A percentile compares a stretch with the other conserved stretches of the same genome.
These are phyloP conservation scores for Moesziomyces sp. DNA, from an alignment of 1,284 basidiomycete species.

Conservation along the genomic window DNA sequence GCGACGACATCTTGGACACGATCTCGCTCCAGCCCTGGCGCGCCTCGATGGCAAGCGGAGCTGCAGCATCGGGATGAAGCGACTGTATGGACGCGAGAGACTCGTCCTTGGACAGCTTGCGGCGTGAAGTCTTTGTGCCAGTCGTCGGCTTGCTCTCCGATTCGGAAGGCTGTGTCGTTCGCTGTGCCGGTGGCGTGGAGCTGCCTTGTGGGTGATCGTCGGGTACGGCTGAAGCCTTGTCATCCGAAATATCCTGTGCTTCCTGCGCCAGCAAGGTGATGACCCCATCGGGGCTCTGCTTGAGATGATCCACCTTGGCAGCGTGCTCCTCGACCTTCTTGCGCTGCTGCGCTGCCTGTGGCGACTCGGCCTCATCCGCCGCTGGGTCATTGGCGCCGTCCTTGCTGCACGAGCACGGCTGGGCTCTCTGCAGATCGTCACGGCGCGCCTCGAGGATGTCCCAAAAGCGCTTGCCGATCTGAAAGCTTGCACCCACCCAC, in stretches of 20 bases:
- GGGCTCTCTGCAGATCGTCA: constrained; percentile 19
- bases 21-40: constrained; percentile 57
- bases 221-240: constrained; percentile 28
- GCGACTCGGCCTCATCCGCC: background rate
- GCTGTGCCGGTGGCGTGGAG: too few species aligned
- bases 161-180: background rate
- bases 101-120: constrained; percentile 20
- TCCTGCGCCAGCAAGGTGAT: constrained; percentile 38
- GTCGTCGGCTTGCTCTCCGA: background rate
- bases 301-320: constrained; percentile 37
- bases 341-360: constrained; percentile 2
- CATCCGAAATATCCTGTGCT: constrained; percentile 32
- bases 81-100: constrained; percentile 28
- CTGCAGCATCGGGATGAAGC: constrained; percentile 20
- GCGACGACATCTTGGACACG: constrained; percentile 40
- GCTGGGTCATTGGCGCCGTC: background rate
- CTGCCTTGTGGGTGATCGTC: too few species aligned
- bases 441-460: constrained; percentile 49
- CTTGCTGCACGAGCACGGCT: constrained; percentile 24
- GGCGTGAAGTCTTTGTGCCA: constrained; percentile 2
- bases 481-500: constrained; percentile 63
- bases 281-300: constrained; percentile 43
- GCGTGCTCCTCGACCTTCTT: constrained; percentile 21
- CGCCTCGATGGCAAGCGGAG: constrained; percentile 45
- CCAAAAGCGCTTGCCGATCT: constrained; percentile 58